Conservation (phyloP, 352 stramenopile species). For the Globisporangium spiculum region DNA sequence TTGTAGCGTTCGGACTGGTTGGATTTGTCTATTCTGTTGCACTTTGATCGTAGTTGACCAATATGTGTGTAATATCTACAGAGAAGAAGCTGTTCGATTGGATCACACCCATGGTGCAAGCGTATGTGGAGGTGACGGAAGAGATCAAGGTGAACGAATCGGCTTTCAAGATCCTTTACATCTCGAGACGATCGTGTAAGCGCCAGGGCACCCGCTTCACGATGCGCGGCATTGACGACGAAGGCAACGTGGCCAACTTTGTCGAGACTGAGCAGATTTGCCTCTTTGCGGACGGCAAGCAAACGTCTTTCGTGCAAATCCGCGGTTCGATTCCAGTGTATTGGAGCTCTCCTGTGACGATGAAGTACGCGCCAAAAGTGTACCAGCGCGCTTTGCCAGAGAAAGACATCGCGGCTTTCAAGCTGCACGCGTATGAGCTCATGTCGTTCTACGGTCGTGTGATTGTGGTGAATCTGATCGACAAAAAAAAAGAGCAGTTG, state of each 20-base stretch:
- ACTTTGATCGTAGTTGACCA: background rate
- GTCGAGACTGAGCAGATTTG: slow-evolving; percentile 95
- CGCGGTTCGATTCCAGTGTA: slow-evolving; percentile 94
- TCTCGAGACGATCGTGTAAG: slow-evolving; percentile 71
- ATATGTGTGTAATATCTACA: slow-evolving; percentile 15
- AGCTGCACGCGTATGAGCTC: slow-evolving; percentile 55
- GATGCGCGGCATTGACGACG: slow-evolving; percentile 88
- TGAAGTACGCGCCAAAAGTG: slow-evolving; percentile 94
- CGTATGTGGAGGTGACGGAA: slow-evolving; percentile 56
- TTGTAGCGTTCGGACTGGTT: background rate
- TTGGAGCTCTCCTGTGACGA: slow-evolving; percentile 88
- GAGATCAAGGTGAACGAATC: slow-evolving; percentile 42
- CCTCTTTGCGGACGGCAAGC: slow-evolving; percentile 52
- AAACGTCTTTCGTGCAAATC: slow-evolving; percentile 80
- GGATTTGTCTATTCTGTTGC: background rate
- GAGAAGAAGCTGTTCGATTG: slow-evolving; percentile 78
- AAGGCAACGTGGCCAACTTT: slow-evolving; percentile 93
- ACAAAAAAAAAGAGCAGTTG: slow-evolving; percentile 94
- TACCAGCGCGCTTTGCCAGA: slow-evolving; percentile 40
- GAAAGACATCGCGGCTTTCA: slow-evolving; percentile 53
- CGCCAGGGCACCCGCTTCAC: slow-evolving; percentile 91
- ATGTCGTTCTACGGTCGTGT: slow-evolving; percentile 76
- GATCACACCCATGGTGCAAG: slow-evolving; percentile 79
- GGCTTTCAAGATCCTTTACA: slow-evolving; percentile 69
- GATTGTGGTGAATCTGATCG: slow-evolving; percentile 93